A percentile compares a stretch with the other conserved stretches of the same genome.
These are phyloP conservation scores for Physcomitrium patens DNA, from an alignment of 225 moss, liverwort and hornwort genomes.

Conservation along the genomic window DNA sequence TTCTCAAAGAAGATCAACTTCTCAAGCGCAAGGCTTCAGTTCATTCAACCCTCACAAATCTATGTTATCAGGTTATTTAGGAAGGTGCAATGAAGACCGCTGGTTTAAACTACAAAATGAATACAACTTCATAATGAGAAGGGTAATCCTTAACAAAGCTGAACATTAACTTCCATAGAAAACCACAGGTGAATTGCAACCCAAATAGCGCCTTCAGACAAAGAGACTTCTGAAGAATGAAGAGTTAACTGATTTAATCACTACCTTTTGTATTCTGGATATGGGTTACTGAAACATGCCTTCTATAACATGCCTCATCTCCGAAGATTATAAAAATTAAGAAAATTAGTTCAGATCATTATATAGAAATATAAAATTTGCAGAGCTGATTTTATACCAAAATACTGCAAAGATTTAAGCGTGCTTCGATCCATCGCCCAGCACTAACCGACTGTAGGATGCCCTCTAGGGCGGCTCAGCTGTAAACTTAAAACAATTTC, in stretches of 20 bases:
- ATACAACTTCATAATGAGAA: slow-evolving; percentile 4
- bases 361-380: no score
- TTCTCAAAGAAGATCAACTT: background rate
- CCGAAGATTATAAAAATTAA: background rate
- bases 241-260: background rate
- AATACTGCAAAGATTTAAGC: no score
- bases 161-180: background rate
- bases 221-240: slow-evolving; percentile 14
- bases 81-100: slow-evolving; percentile 75
- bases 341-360: no score
- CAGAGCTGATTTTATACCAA: no score
- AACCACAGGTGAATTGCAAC: background rate
- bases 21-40: background rate
- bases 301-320: background rate
- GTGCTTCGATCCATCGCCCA: slow-evolving; percentile 76
- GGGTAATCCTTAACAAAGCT: background rate
- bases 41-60: slow-evolving; percentile 48
- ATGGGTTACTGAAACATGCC: background rate
- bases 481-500: slow-evolving; percentile 32
- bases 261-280: background rate
- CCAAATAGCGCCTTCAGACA: background rate
- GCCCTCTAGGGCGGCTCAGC: slow-evolving; percentile 79
- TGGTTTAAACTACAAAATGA: slow-evolving; percentile 75
- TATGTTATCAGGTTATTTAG: slow-evolving; percentile 78
- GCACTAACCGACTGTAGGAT: slow-evolving; percentile 78